phyloP scores from a whole-genome alignment of 2,329 filamentous ascomycete species.

The Trichophyton simii region DNA sequence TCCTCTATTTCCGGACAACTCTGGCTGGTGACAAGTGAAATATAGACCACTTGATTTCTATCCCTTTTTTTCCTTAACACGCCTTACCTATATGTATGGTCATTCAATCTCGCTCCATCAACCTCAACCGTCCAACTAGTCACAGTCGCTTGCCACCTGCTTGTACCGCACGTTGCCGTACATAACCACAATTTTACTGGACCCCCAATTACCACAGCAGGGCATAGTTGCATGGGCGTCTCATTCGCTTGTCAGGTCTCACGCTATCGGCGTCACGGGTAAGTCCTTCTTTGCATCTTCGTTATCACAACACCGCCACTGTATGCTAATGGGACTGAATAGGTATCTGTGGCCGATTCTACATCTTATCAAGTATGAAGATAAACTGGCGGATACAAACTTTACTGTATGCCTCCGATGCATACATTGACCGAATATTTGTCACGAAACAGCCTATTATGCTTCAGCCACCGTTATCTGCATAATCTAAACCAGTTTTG shows the following conservation, averaged over 20 bases:
- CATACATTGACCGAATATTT: not conserved
- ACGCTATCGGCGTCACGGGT: not conserved
- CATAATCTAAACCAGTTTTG: not conserved
- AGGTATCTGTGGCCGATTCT: not conserved
- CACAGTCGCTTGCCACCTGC: not conserved
- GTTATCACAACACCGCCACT: not conserved
- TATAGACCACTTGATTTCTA: not conserved
- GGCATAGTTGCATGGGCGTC: not conserved
- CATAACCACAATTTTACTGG: not conserved
- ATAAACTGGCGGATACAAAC: not conserved
- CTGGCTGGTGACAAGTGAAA: constrained; percentile 7
- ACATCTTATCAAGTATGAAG: not conserved
- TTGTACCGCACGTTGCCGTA: not conserved
- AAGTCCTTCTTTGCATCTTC: not conserved
- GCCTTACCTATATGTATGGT: constrained; percentile 2
- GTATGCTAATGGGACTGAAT: not conserved
- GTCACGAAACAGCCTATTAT: not conserved
- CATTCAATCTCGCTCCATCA: not conserved
- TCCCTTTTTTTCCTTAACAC: not conserved
- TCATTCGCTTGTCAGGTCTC: not conserved
- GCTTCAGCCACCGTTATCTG: not conserved
- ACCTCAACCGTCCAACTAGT: not conserved
- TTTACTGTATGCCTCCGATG: not conserved
- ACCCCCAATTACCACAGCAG: not conserved
- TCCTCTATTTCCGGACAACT: constrained; percentile 4